Percentiles rank a stretch among this genome's conserved stretches.
phyloP scores from a whole-genome alignment of 169 alveolate species.

The Blepharisma undulans region DNA sequence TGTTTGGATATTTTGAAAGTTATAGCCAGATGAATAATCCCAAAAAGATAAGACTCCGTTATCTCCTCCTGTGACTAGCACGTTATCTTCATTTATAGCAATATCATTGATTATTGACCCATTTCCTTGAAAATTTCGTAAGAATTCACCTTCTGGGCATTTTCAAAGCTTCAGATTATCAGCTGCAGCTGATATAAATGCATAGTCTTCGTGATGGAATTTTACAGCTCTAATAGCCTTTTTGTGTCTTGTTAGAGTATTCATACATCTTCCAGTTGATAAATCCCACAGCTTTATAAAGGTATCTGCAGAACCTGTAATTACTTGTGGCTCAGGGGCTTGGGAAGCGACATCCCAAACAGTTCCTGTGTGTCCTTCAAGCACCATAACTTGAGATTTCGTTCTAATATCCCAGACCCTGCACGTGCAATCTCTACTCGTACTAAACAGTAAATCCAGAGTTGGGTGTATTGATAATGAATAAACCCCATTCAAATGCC shows the following conservation, averaged over 20 bases:
- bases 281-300: conserved; percentile 97
- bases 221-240: conserved; percentile 95
- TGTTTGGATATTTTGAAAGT: conserved; percentile 90
- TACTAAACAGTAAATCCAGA: conserved; percentile 94
- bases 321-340: conserved; percentile 95
- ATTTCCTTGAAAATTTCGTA: conserved; percentile 67
- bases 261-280: conserved; percentile 93
- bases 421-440: conserved; percentile 98
- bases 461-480: conserved; percentile 95
- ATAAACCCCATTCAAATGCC: conserved; percentile 96
- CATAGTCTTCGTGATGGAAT: conserved; percentile 95
- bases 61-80: conserved; percentile 95
- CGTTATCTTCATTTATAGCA: conserved; percentile 88
- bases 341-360: conserved; percentile 90
- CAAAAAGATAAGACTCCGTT: conserved; percentile 95
- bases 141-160: conserved; percentile 85
- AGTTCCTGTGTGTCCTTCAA: conserved; percentile 96
- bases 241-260: conserved; percentile 96
- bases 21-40: conserved; percentile 97
- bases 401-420: conserved; percentile 99
- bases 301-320: conserved; percentile 95
- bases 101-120: conserved; percentile 53
- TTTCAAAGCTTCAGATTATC: conserved; percentile 96
- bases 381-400: conserved; percentile 90
- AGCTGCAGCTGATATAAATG: conserved; percentile 96